Evolutionary conservation across 257 asterid genomes (phyloP), one percentile per base, ranked within the genome.

Genomic region (Nicotiana tabacum): DNA sequence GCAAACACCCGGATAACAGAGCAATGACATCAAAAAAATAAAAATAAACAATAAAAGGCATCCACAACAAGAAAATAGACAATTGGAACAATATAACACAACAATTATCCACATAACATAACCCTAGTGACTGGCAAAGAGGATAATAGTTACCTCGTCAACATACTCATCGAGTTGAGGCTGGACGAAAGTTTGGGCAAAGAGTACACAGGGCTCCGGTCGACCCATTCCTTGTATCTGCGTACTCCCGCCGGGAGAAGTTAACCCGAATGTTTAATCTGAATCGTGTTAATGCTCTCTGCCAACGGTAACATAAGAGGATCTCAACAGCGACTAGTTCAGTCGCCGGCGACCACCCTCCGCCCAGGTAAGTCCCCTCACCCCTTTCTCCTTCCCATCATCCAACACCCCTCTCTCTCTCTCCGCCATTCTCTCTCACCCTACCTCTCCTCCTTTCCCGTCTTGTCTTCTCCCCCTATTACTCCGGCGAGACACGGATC

Each of bases 191-290:
- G 97, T 91, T 86, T 94, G 99, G 37, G 96, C 93, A 83, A 93
- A 96, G 88, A 96, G 92, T 84, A 94, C 98, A 82, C 92, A 89
- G 64, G 98, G 96, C 80, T 93, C 98, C 15, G 98, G 95, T 55
- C 97, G 95, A 81, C 97, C 98, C 97, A 95, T 88, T 29, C 77
- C 77, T 77, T 43, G 37, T 16, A 24, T 6, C 9, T 24, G 24
- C 24, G 24, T 66, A 9, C 18, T 9, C 37, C 35, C 60, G 78
- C 35, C 57, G 60, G 78, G 12, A 72, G 12, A 72, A 72, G n/a
- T 72, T 72, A 56, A 72, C 60, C 60, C 60, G 60, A 43, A 46
- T 56, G 12, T 27, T 43, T 43, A 46, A 72, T 72, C 78, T 46
- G 78, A 72, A 72, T 72, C 78, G 57, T 11, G 18, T 72, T 46